Conservation (phyloP, 345 rosid genomes). For the Fremontodendron californicum region DNA sequence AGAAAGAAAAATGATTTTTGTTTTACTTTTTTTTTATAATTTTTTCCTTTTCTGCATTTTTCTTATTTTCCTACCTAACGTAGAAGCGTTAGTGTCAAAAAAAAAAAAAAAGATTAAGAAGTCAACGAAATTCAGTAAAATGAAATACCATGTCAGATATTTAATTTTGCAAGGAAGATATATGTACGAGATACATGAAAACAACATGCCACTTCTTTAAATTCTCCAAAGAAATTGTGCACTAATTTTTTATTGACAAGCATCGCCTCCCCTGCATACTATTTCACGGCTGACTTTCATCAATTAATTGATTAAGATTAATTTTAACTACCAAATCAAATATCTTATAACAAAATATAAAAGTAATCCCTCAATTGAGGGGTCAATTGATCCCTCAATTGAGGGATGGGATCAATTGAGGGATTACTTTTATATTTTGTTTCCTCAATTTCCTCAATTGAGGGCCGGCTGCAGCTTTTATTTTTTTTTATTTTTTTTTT, state of each 20-base stretch:
- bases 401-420: no score
- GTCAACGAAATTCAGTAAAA: not conserved
- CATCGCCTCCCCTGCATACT: not conserved
- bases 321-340: not conserved
- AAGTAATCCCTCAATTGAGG: no score
- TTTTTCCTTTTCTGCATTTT: no score
- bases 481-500: no score
- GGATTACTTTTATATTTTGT: no score
- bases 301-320: not conserved
- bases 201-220: not conserved
- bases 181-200: not conserved
- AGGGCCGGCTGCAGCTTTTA: no score
- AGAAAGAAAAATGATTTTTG: fast-evolving
- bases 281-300: not conserved
- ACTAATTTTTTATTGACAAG: not conserved
- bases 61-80: not conserved
- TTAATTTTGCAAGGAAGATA: not conserved
- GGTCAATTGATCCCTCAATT: no score
- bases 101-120: not conserved
- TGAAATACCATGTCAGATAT: not conserved
- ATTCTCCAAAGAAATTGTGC: not conserved
- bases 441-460: no score
- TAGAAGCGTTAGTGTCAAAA: not conserved
- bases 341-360: no score
- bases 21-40: no score